Conservation (phyloP, 495 filamentous ascomycete genomes). For the Penicillium psychrofluorescens region DNA sequence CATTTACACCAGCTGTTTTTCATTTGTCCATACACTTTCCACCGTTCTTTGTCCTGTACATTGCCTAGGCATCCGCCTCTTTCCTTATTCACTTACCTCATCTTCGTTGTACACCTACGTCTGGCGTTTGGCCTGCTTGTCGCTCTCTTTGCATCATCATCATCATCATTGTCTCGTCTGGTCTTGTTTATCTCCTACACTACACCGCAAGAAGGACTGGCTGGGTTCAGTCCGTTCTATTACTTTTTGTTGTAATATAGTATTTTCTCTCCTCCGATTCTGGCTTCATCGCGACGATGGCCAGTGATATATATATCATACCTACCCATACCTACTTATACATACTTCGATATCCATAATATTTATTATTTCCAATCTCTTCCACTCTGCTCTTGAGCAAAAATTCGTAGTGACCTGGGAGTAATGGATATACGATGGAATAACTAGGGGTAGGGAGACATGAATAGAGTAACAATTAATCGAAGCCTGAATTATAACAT, state of each 20-base stretch:
- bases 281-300: not conserved
- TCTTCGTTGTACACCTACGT: slow-evolving; percentile 1
- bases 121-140: not conserved
- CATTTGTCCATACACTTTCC: slow-evolving; percentile 24
- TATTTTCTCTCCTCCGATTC: not conserved
- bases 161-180: no score
- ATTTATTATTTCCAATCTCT: no score
- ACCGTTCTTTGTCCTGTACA: slow-evolving; percentile 10
- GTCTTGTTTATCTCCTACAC: not conserved
- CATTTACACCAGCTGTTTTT: slow-evolving; percentile 10
- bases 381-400: no score
- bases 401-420: no score
- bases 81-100: slow-evolving; percentile 5
- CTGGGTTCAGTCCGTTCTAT: slow-evolving; percentile 18
- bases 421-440: no score
- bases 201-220: slow-evolving; percentile 7
- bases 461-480: no score
- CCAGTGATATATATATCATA: slow-evolving; percentile 17
- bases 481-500: no score
- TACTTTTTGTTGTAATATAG: slow-evolving; percentile 34
- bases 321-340: slow-evolving; percentile 1
- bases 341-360: not conserved
- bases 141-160: slow-evolving; percentile 7
- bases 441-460: no score
- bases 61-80: not conserved